phyloP scores from a whole-genome alignment of 805 yeast species.

The Metschnikowia koreensis region DNA sequence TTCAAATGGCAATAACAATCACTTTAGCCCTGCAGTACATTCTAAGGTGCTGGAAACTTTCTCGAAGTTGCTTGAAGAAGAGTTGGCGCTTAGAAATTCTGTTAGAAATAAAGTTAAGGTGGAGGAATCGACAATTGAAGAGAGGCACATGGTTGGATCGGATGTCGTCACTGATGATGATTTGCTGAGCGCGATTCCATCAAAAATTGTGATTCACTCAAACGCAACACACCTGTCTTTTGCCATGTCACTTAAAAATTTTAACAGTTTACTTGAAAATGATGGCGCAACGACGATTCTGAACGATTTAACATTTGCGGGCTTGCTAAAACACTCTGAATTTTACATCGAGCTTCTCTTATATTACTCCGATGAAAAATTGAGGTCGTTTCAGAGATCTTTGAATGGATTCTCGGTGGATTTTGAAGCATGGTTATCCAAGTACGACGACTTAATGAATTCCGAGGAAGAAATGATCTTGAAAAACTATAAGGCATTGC shows the following conservation, averaged over 20 bases:
- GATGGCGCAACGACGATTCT: not conserved
- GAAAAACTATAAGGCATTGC: slow-evolving; percentile 42
- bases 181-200: slow-evolving; percentile 50
- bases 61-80: slow-evolving; percentile 36
- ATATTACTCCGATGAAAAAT: slow-evolving; percentile 51
- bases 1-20: slow-evolving; percentile 25
- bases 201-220: slow-evolving; percentile 45
- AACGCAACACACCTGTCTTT: slow-evolving; percentile 28
- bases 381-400: slow-evolving; percentile 36
- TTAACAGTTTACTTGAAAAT: slow-evolving; percentile 25
- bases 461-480: slow-evolving; percentile 47
- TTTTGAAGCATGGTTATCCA: slow-evolving; percentile 51
- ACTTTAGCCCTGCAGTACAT: slow-evolving; percentile 37
- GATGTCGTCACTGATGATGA: slow-evolving; percentile 56
- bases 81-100: slow-evolving; percentile 40
- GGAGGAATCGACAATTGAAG: slow-evolving; percentile 35
- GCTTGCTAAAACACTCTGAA: slow-evolving; percentile 4
- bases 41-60: slow-evolving; percentile 33
- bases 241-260: slow-evolving; percentile 31
- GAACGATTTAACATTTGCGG: slow-evolving; percentile 6
- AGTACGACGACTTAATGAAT: slow-evolving; percentile 40
- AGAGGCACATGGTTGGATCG: slow-evolving; percentile 24
- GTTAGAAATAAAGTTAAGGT: slow-evolving; percentile 29
- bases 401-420: slow-evolving; percentile 44
- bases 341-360: slow-evolving; percentile 43